Percentiles rank a stretch among this genome's conserved stretches.
These are phyloP conservation scores for Syzygium malaccense DNA, from an alignment of 441 rosid species.

Conservation along the genomic window DNA sequence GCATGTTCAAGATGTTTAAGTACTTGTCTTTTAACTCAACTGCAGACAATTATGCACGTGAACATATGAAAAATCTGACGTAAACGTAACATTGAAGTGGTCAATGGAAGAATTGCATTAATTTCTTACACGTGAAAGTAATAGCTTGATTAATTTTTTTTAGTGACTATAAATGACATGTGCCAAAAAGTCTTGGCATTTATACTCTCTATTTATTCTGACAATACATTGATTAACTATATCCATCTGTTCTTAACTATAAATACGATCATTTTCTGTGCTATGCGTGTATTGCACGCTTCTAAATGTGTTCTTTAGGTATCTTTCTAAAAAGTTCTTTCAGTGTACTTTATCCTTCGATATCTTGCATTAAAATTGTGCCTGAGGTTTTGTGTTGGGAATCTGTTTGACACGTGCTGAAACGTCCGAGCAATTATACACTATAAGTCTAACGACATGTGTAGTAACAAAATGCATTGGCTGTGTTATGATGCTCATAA, in stretches of 20 bases:
- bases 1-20: background rate
- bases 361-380: background rate
- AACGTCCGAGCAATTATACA: background rate
- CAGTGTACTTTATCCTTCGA: background rate
- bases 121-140: background rate
- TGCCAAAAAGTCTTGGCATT: background rate
- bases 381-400: background rate
- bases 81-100: background rate
- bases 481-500: background rate
- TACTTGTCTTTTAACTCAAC: background rate
- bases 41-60: background rate
- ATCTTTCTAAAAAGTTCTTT: background rate
- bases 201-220: background rate
- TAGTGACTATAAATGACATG: background rate
- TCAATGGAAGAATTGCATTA: background rate
- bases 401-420: background rate
- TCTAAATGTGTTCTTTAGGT: background rate
- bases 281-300: background rate
- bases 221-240: background rate
- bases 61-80: background rate
- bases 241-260: background rate
- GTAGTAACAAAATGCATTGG: background rate
- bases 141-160: background rate
- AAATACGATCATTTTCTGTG: background rate
- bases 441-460: background rate